phyloP scores from a whole-genome alignment of 192 early-diverging fungal genomes.

The Chytriomyces hyalinus region DNA sequence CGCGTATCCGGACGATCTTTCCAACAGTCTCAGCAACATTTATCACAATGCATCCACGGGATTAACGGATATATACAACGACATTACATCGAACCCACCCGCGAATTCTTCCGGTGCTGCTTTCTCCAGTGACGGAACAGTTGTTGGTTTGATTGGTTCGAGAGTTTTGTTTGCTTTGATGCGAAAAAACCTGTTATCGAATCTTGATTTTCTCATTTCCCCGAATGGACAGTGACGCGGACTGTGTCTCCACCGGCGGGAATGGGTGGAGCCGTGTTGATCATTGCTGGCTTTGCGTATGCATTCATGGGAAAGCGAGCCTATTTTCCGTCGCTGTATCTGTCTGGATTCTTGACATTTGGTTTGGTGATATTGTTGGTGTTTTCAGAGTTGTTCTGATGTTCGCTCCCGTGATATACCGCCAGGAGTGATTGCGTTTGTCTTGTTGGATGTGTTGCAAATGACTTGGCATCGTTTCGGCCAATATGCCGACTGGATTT shows the following conservation, averaged over 20 bases:
- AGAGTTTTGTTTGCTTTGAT: neutral
- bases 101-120: neutral
- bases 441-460: constrained; percentile 30
- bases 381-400: neutral
- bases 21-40: neutral
- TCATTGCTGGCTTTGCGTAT: constrained; percentile 28
- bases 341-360: constrained; percentile 31
- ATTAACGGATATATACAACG: constrained; percentile 1
- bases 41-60: neutral
- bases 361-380: constrained; percentile 6
- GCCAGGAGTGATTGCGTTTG: constrained; percentile 18
- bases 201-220: neutral
- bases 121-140: neutral
- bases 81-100: constrained; percentile 5
- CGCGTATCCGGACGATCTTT: neutral
- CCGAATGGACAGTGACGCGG: constrained; percentile 4
- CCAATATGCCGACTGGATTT: constrained; percentile 38
- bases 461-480: constrained; percentile 33
- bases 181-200: neutral
- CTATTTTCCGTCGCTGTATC: constrained; percentile 26
- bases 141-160: neutral
- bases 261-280: constrained; percentile 19
- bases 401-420: neutral
- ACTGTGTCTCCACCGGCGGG: constrained; percentile 22
- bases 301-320: constrained; percentile 35